Percentiles rank a stretch among this genome's conserved stretches.
Conservation (phyloP, 2,329 filamentous ascomycete species). For the Drechslerella coelobrocha region DNA sequence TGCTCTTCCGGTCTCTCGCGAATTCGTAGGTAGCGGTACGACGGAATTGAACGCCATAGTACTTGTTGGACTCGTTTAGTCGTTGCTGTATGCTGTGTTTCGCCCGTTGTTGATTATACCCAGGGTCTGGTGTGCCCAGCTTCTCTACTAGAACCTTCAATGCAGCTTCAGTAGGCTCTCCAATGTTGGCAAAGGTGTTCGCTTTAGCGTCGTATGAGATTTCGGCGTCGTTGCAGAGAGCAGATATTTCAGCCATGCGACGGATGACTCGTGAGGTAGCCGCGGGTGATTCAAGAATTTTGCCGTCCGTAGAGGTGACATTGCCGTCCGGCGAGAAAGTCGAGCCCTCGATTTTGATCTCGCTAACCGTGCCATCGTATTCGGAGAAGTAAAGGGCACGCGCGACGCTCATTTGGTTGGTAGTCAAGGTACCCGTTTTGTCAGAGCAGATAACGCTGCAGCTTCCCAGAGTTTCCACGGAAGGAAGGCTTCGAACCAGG, state of each 20-base stretch:
- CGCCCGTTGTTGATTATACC: slow-evolving; percentile 53
- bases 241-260: slow-evolving; percentile 66
- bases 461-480: slow-evolving; percentile 96
- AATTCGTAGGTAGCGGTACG: slow-evolving; percentile 92
- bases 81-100: slow-evolving; percentile 63
- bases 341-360: slow-evolving; percentile 78
- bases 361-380: slow-evolving; percentile 25
- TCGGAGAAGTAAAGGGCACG: slow-evolving; percentile 78
- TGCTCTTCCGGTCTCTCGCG: slow-evolving; percentile 96
- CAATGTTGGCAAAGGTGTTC: slow-evolving; percentile 78
- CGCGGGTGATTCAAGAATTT: slow-evolving; percentile 63
- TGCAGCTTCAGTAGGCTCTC: slow-evolving; percentile 94
- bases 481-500: slow-evolving; percentile 92
- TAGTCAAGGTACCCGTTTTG: slow-evolving; percentile 97
- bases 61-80: slow-evolving; percentile 80
- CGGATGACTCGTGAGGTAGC: slow-evolving; percentile 71
- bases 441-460: slow-evolving; percentile 99
- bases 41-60: slow-evolving; percentile 78
- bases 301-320: slow-evolving; percentile 67
- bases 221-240: slow-evolving; percentile 86
- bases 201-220: slow-evolving; percentile 81
- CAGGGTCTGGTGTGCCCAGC: slow-evolving; percentile 78
- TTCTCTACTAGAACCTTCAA: slow-evolving; percentile 91
- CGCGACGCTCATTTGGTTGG: slow-evolving; percentile 98
- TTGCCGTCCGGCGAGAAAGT: slow-evolving; percentile 77